Base-by-base conservation (phyloP, 352 stramenopile genomes). In the Thraustochytrium sp. region DNA sequence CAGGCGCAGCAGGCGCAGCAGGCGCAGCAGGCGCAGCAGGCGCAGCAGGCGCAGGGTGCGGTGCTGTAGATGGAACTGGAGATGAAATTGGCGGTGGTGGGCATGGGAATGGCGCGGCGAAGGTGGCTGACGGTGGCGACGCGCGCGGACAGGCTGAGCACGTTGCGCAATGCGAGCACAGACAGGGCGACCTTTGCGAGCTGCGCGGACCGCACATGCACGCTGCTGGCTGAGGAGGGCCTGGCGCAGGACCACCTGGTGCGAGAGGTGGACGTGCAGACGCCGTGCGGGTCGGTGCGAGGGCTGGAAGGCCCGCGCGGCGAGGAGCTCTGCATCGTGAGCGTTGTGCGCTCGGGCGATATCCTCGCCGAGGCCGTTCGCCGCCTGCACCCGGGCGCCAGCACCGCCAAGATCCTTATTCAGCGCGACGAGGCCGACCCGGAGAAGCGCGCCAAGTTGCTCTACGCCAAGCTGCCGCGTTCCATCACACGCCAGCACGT, bases 401-500 rank as follows among this genome's bases (percentile, higher is more conserved):
- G 63, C 38, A 54, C 86, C 2, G 86, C 82, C 29, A 89, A 89
- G 72, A 85, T 88, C 11, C 62, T 88, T 29, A 88, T 88, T 53
- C 86, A 88, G 51, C 65, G 86, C 36, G 86, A 88, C 61, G 86
- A 88, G 44, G 49, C 13, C 16, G 74, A 68, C 36, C 26, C 42
- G 9, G 85, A 89, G 16, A 88, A 88, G 64, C n/a, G 63, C 31
- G 40, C 85, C 26, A 64, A 87, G 44, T 74, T 88, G 48, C 77
- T 74, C 46, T 88, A 88, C 51, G 46, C 46, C 34, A 88, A 88
- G 83, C 78, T 88, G 18, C 86, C 86, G 21, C 49, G 76, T 23
- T n/a, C 74, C 21, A 78, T 87, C 54, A 36, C 42, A 11, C 26
- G 82, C 11, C 31, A 87, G 9, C 51, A 78, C 4, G 85, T 88